phyloP scores from a whole-genome alignment of 345 rosid species.

The Passiflora organensis region DNA sequence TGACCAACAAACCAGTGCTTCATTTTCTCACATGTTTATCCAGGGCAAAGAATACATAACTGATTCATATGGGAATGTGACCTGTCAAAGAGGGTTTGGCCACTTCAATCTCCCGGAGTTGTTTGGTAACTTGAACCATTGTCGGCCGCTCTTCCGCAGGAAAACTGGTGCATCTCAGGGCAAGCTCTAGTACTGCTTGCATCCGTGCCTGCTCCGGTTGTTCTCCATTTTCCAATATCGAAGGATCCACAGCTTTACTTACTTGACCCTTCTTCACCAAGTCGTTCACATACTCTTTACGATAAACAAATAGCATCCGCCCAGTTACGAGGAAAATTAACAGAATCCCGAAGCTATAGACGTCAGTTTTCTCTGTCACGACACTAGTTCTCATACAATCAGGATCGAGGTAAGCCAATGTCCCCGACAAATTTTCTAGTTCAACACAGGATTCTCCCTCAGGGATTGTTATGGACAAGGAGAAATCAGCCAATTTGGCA shows the following conservation, averaged over 20 bases:
- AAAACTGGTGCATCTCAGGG: not conserved
- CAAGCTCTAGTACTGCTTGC: not conserved
- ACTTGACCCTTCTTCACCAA: not conserved
- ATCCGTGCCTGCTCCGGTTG: not conserved
- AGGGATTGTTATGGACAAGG: not conserved
- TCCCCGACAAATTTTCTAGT: accelerated
- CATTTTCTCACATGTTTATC: no score
- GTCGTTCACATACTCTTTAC: not conserved
- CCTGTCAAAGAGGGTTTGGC: no score
- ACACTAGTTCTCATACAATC: accelerated
- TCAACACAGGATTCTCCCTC: constrained; percentile 2
- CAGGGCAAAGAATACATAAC: no score
- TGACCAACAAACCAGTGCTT: no score
- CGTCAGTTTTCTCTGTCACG: not conserved
- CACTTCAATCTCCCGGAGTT: no score
- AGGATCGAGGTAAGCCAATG: not conserved
- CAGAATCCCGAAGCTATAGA: constrained; percentile 2
- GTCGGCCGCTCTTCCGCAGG: not conserved
- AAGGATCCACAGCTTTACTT: not conserved
- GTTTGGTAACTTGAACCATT: not conserved
- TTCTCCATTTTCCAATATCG: not conserved
- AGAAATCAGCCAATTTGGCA: constrained; percentile 9
- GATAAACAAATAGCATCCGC: no score
- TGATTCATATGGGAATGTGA: no score
- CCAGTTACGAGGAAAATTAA: constrained; percentile 6